phyloP scores from a whole-genome alignment of 179 eudicot genomes.

The Spinacia oleracea region DNA sequence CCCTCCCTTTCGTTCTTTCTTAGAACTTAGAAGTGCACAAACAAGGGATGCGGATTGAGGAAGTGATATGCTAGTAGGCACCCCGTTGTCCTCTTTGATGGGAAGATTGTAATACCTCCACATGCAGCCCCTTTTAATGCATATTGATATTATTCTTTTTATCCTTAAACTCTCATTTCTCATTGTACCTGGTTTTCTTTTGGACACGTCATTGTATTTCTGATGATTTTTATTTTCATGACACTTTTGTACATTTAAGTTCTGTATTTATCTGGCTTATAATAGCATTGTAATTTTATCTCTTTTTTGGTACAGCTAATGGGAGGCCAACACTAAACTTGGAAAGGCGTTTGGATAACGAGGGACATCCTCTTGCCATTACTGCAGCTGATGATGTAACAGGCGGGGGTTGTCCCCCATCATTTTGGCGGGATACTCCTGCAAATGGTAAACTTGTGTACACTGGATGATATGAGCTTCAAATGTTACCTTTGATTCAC shows the following conservation, averaged over 20 bases:
- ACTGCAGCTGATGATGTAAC: constrained; percentile 70
- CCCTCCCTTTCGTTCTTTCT: neutral
- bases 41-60: neutral
- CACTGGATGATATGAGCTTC: neutral
- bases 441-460: constrained; percentile 61
- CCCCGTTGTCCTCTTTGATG: neutral
- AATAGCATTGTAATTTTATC: neutral
- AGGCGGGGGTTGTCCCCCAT: constrained; percentile 72
- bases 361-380: constrained; percentile 89
- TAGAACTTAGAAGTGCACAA: neutral
- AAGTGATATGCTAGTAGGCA: neutral
- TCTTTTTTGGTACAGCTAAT: constrained; percentile 47
- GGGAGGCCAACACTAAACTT: constrained; percentile 66
- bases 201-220: neutral
- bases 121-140: neutral
- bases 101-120: neutral
- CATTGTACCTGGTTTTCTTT: constrained; percentile 6
- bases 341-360: constrained; percentile 78
- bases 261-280: constrained; percentile 8
- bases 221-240: neutral
- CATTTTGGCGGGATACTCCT: constrained; percentile 85
- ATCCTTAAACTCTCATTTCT: neutral
- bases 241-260: neutral
- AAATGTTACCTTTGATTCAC: neutral
- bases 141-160: neutral